A percentile compares a stretch with the other conserved stretches of the same genome.
These are phyloP conservation scores for Theileria annulata DNA, from an alignment of 169 alveolate genomes.

Conservation along the genomic window DNA sequence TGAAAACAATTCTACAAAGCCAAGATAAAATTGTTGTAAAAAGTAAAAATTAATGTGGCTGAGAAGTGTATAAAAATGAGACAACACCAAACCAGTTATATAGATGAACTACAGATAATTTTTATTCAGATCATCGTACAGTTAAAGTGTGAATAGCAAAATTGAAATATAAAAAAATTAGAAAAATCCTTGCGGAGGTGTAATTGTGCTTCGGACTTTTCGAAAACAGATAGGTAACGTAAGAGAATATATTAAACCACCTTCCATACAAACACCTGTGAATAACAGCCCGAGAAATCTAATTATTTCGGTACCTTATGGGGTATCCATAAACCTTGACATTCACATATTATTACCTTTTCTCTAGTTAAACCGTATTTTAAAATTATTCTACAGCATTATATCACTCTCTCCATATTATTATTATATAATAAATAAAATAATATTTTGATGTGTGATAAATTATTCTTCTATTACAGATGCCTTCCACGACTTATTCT, in stretches of 20 bases:
- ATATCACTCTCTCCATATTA: not conserved
- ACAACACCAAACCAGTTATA: not conserved
- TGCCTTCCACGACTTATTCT: not conserved
- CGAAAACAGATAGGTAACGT: not conserved
- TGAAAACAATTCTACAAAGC: not conserved
- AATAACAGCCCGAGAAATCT: not conserved
- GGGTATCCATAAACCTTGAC: not conserved
- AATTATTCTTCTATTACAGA: not conserved
- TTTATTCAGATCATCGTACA: not conserved
- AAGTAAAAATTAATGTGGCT: not conserved
- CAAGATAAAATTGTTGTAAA: not conserved
- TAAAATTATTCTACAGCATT: not conserved
- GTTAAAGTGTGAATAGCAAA: not conserved
- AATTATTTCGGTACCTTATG: not conserved
- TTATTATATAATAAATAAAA: too few relatives aligned
- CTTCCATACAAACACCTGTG: not conserved
- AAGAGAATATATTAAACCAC: not conserved
- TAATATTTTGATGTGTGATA: not conserved
- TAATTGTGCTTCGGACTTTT: not conserved
- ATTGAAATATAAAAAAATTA: not conserved
- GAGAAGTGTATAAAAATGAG: not conserved
- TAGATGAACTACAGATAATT: not conserved
- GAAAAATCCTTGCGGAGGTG: not conserved
- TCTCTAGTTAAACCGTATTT: not conserved
- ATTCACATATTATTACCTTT: not conserved